Evolutionary conservation across 768 basidiomycete genomes (phyloP).

Genomic region (Phallus indusiatus): DNA sequence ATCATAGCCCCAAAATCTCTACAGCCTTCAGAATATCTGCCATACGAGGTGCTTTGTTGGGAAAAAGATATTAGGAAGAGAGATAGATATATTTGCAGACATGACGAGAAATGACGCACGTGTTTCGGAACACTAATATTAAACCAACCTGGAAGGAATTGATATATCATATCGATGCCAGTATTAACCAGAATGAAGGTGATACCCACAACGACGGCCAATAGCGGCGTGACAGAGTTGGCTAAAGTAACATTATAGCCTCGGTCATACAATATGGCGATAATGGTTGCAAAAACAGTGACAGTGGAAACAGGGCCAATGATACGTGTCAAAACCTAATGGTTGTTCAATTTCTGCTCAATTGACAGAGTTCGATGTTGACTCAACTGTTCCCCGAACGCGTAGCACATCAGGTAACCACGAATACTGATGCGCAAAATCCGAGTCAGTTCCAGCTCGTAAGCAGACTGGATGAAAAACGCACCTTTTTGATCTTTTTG

Average conservation of each 20-base stretch:
- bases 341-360: constrained; percentile 6
- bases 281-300: constrained; percentile 57
- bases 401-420: constrained; percentile 87
- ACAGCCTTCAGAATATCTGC: constrained; percentile 83
- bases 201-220: constrained; percentile 78
- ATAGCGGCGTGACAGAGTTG: constrained; percentile 78
- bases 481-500: background rate
- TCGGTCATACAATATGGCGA: constrained; percentile 48
- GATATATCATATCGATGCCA: constrained; percentile 2
- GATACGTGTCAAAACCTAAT: constrained; percentile 61
- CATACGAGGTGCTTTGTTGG: constrained; percentile 67
- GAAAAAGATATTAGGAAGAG: constrained; percentile 15
- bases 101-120: constrained; percentile 34
- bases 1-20: constrained; percentile 70
- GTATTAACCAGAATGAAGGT: background rate
- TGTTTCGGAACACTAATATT: constrained; percentile 66
- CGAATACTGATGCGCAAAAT: constrained; percentile 51
- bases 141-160: constrained; percentile 57
- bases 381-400: constrained; percentile 67
- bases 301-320: constrained; percentile 79
- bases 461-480: background rate
- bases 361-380: background rate
- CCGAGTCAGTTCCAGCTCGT: background rate
- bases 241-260: constrained; percentile 58
- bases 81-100: constrained; percentile 35